A percentile compares a stretch with the other conserved stretches of the same genome.
These are phyloP conservation scores for Hibiscus trionum DNA, from an alignment of 345 rosid genomes.

Conservation along the genomic window DNA sequence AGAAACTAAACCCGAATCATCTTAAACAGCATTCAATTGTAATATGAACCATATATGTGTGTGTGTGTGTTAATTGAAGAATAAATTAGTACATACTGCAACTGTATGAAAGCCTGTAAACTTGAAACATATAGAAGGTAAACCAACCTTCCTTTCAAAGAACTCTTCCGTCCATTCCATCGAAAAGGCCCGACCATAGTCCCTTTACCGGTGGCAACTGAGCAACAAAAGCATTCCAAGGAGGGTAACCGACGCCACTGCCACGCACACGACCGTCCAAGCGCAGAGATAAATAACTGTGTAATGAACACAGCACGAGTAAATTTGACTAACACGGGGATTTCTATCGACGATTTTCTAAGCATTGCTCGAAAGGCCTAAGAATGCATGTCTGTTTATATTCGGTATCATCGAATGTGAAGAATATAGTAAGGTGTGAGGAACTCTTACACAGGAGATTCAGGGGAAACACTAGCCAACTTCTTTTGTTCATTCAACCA, in stretches of 20 bases:
- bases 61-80: background rate
- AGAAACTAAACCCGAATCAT: background rate
- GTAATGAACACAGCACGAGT: slow-evolving; percentile 10
- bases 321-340: background rate
- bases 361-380: background rate
- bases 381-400: background rate
- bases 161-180: slow-evolving; percentile 92
- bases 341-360: background rate
- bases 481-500: slow-evolving; percentile 91
- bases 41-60: background rate
- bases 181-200: slow-evolving; percentile 87
- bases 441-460: slow-evolving; percentile 78
- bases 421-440: background rate
- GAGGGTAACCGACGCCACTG: slow-evolving; percentile 92
- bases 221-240: slow-evolving; percentile 93
- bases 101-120: background rate
- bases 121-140: background rate
- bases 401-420: background rate
- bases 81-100: background rate
- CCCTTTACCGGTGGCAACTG: slow-evolving; percentile 89
- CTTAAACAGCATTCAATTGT: background rate
- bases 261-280: slow-evolving; percentile 94
- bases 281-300: slow-evolving; percentile 78
- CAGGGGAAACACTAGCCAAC: slow-evolving; percentile 62
- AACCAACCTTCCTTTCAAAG: slow-evolving; percentile 16